Conservation (phyloP, 176 grass and related monocot species). For the Oryza officinalis region DNA sequence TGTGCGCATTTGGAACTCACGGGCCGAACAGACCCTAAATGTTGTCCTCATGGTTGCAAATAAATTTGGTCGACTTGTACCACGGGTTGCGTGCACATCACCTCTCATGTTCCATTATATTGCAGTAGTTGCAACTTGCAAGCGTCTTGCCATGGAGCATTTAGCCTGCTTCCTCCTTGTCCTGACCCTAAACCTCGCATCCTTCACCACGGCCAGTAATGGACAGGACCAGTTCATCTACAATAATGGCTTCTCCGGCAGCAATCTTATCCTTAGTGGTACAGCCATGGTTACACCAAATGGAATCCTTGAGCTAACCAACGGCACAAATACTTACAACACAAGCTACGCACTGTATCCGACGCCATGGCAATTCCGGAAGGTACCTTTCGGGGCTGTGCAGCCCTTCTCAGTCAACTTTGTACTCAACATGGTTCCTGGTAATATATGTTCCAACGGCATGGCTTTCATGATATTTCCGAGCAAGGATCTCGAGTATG, state of each 20-base stretch:
- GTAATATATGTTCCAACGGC: background rate
- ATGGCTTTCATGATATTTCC: conserved; percentile 32
- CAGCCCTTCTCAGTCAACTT: conserved; percentile 28
- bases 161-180: background rate
- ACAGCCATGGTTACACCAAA: background rate
- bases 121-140: background rate
- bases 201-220: background rate
- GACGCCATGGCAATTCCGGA: background rate
- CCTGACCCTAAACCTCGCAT: background rate
- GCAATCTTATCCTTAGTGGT: background rate
- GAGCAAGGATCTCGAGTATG: background rate
- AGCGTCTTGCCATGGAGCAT: background rate
- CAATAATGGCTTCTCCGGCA: background rate
- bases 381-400: background rate
- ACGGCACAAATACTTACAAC: background rate
- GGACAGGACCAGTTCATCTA: conserved; percentile 26
- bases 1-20: too few species aligned
- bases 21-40: too few species aligned
- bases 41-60: too few species aligned
- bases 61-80: too few species aligned
- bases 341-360: conserved; percentile 27
- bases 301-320: conserved; percentile 6
- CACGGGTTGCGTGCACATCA: too few species aligned
- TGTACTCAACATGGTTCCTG: conserved; percentile 13
- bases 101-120: background rate